Evolutionary conservation across 2,329 filamentous ascomycete genomes (phyloP).

Genomic region (Fusarium sp.): DNA sequence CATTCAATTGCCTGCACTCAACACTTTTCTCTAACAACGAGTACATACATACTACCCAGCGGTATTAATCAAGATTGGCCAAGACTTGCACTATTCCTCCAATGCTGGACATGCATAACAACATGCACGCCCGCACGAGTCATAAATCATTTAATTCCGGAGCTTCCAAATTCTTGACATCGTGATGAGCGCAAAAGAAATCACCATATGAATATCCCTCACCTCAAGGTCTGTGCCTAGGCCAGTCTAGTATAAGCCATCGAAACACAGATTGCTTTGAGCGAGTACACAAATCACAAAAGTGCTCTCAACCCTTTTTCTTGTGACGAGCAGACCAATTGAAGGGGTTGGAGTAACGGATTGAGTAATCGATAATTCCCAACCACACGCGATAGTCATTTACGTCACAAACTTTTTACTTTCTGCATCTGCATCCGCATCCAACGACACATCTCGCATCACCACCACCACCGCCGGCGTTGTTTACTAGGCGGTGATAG

Average conservation of each 20-base stretch:
- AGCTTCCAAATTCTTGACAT: slow-evolving; percentile 36
- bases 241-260: slow-evolving; percentile 36
- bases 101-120: slow-evolving; percentile 1
- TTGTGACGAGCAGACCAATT: slow-evolving; percentile 28
- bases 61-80: slow-evolving; percentile 8
- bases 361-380: slow-evolving; percentile 25
- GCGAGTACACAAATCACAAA: slow-evolving; percentile 29
- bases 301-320: slow-evolving; percentile 33
- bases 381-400: slow-evolving; percentile 32
- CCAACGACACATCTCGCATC: slow-evolving; percentile 30
- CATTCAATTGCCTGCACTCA: not conserved
- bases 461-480: slow-evolving; percentile 14
- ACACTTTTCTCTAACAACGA: slow-evolving; percentile 2
- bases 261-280: slow-evolving; percentile 24
- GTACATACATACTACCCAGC: not conserved
- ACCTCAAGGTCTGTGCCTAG: slow-evolving; percentile 19
- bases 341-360: slow-evolving; percentile 28
- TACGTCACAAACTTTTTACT: slow-evolving; percentile 35
- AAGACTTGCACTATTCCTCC: slow-evolving; percentile 14
- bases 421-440: too few relatives aligned
- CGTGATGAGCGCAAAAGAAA: slow-evolving; percentile 17
- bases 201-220: slow-evolving; percentile 22
- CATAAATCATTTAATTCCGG: slow-evolving; percentile 42
- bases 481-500: slow-evolving; percentile 22
- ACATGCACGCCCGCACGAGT: slow-evolving; percentile 39